Percentiles rank a stretch among this genome's conserved stretches.
Conservation (phyloP, 106 monocot species). For the Xerophyta viscosa region DNA sequence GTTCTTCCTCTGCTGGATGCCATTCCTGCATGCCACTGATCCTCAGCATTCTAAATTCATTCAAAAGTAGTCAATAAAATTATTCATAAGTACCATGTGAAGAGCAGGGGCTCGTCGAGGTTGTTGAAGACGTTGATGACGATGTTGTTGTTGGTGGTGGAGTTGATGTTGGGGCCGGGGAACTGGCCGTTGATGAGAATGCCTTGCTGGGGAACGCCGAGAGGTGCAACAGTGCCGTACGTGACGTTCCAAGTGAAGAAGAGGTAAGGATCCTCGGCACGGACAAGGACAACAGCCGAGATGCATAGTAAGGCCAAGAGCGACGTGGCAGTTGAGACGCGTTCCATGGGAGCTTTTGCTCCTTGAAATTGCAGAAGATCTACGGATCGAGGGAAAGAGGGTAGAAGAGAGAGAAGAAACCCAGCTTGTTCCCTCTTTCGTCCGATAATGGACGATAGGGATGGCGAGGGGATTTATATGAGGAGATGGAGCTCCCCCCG, state of each 20-base stretch:
- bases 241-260: conserved; percentile 36
- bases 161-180: conserved; percentile 41
- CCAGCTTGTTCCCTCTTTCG: too few relatives aligned
- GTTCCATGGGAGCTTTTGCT: too few relatives aligned
- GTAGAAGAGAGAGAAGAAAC: too few relatives aligned
- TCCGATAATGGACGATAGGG: too few relatives aligned
- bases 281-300: background rate
- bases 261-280: conserved; percentile 29
- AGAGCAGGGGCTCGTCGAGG: conserved; percentile 38
- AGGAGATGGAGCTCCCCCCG: too few relatives aligned
- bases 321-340: conserved; percentile 1
- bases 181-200: conserved; percentile 38
- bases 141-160: conserved; percentile 32
- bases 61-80: too few relatives aligned
- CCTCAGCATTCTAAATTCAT: too few relatives aligned
- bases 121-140: conserved; percentile 44
- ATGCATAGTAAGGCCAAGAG: background rate
- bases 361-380: too few relatives aligned
- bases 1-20: conserved; percentile 81
- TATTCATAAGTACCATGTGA: conserved; percentile 9
- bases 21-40: conserved; percentile 33
- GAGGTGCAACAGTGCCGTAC: conserved; percentile 20
- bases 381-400: too few relatives aligned
- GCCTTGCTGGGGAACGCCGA: conserved; percentile 24
- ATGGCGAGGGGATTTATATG: too few relatives aligned